Evolutionary conservation across 2,329 filamentous ascomycete genomes (phyloP), one percentile per base, ranked within the genome.

Genomic region (Fusarium buxicola): DNA sequence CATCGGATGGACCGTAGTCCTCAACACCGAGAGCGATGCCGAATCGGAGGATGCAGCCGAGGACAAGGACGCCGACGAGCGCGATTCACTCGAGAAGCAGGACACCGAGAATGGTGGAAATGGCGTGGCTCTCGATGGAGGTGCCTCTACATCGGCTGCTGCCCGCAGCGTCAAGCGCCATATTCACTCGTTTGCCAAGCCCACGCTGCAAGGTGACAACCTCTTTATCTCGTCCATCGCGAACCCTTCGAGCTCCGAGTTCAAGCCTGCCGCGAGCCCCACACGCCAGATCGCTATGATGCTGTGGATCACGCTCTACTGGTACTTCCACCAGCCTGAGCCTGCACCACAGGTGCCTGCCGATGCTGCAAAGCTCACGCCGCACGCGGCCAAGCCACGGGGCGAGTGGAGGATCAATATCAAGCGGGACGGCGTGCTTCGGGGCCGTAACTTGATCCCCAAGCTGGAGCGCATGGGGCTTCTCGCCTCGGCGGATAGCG

Each of bases 391-490:
- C 6, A 89, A 86, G 64, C 94, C 94, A 2, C 88, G 86, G 63
- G 93, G 91, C 28, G 92, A 96, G 56, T 98, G 94, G 94, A 84
- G 86, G 53, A 89, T 98, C 69, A 88, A 89, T 69, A 89, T 98
- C 75, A 92, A 89, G 75, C 83, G 90, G 9, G 92, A 97, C 68
- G 94, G 94, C n/a, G 90, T 97, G 34, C 87, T 98, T 74, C 89
- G 92, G 65, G 90, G 91, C 34, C 88, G 87, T 57, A 92, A 95
- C 65, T 80, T 97, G 63, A 85, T 97, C 38, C 91, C 92, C 21
- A 97, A 97, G 80, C 85, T 97, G 39, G 94, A 97, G 80, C 86
- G 93, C 52, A 97, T 97, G 93, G 93, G 94, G 1, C 77, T 98
- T 48, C 88, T 97, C 46, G 83, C 89, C 0, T 90, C 85, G 21